These are phyloP conservation scores for Epichloe amarillans DNA, from an alignment of 2,329 filamentous ascomycete genomes.

Conservation along the genomic window DNA sequence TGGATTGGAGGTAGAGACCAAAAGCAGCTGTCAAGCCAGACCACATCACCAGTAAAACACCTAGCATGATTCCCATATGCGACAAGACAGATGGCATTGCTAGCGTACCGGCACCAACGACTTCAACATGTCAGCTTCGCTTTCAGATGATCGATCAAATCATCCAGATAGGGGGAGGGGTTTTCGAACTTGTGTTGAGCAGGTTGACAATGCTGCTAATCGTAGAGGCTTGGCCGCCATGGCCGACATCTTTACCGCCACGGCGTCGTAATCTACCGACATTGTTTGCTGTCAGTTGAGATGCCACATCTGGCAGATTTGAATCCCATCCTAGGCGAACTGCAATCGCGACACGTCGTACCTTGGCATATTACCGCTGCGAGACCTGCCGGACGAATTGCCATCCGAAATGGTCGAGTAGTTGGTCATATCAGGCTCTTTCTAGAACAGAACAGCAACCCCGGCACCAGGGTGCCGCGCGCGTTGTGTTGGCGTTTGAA, in stretches of 20 bases:
- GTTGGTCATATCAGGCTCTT: constrained; percentile 34
- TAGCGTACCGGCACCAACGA: constrained; percentile 85
- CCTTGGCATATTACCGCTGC: constrained; percentile 35
- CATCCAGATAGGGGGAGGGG: constrained; percentile 2
- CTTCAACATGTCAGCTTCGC: constrained; percentile 29
- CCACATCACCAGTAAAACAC: constrained; percentile 77
- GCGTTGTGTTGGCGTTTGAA: background rate
- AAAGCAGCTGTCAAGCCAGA: constrained; percentile 81
- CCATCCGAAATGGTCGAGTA: constrained; percentile 40
- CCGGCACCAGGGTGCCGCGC: constrained; percentile 2
- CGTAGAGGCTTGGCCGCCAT: constrained; percentile 67
- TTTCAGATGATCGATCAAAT: background rate
- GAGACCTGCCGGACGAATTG: constrained; percentile 23
- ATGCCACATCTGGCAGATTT: background rate
- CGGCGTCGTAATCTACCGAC: constrained; percentile 39
- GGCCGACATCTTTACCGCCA: constrained; percentile 57
- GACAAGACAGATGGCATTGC: constrained; percentile 93
- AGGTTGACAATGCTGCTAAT: constrained; percentile 88
- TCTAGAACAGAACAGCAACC: background rate
- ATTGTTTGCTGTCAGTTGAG: constrained; percentile 4
- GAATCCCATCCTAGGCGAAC: background rate
- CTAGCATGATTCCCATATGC: constrained; percentile 85
- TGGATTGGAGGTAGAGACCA: constrained; percentile 85
- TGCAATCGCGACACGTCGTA: constrained; percentile 13
- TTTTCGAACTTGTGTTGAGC: constrained; percentile 73